Evolutionary conservation across 225 moss, liverwort and hornwort genomes (phyloP).

Genomic region (Sphagnum contortum): DNA sequence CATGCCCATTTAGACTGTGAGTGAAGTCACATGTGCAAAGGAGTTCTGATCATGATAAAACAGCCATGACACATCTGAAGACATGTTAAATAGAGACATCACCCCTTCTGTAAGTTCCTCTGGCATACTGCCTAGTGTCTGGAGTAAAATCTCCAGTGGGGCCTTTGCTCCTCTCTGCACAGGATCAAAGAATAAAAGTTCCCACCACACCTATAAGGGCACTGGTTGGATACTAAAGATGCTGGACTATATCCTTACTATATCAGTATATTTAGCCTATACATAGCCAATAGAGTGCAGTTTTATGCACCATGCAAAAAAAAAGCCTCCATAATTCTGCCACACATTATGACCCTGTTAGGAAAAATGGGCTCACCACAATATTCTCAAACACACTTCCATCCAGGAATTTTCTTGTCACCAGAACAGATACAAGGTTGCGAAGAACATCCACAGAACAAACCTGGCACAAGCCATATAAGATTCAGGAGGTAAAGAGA

Average conservation of each 20-base stretch:
- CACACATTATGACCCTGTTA: too few relatives aligned
- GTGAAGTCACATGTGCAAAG: not conserved
- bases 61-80: too few relatives aligned
- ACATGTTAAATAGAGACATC: constrained; percentile 7
- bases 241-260: too few relatives aligned
- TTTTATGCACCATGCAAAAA: too few relatives aligned
- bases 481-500: not conserved
- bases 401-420: constrained; percentile 17
- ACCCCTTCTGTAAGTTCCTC: constrained; percentile 86
- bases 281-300: too few relatives aligned
- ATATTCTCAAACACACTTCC: too few relatives aligned
- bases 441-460: constrained; percentile 84
- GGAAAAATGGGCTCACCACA: too few relatives aligned
- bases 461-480: constrained; percentile 37
- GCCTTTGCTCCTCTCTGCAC: constrained; percentile 13
- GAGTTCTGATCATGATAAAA: not conserved
- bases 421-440: constrained; percentile 56
- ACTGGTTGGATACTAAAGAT: too few relatives aligned
- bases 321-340: too few relatives aligned
- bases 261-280: too few relatives aligned
- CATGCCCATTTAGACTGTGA: too few relatives aligned
- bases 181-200: not conserved
- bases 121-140: constrained; percentile 72
- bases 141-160: constrained; percentile 61
- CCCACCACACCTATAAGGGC: too few relatives aligned